A percentile compares a stretch with the other conserved stretches of the same genome.
These are phyloP conservation scores for Populus hybrid DNA, from an alignment of 441 rosid genomes.

Conservation along the genomic window DNA sequence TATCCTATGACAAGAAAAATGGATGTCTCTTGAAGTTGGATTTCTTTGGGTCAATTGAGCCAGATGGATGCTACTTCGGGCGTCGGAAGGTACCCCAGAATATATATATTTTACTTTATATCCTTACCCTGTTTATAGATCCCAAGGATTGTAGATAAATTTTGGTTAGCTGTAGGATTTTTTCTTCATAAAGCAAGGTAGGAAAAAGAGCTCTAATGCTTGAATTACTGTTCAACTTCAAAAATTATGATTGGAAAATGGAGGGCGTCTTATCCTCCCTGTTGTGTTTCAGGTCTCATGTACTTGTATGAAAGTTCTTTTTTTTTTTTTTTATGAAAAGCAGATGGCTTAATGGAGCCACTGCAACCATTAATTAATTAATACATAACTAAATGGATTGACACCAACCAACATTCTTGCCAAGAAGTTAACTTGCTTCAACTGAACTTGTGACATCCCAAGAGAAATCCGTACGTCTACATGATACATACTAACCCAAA, in stretches of 20 bases:
- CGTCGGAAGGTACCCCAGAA: slow-evolving; percentile 62
- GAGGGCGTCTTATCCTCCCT: not conserved
- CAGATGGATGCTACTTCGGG: slow-evolving; percentile 93
- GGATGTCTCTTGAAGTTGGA: slow-evolving; percentile 92
- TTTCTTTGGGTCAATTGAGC: slow-evolving; percentile 97
- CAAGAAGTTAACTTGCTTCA: not conserved
- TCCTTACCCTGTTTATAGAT: not conserved
- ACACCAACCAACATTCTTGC: not conserved
- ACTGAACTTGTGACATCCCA: not conserved
- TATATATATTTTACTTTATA: not conserved
- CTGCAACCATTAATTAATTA: not conserved
- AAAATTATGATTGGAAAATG: not conserved
- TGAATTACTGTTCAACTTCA: not conserved
- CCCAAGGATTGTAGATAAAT: not conserved
- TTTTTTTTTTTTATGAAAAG: not conserved
- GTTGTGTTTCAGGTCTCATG: not conserved
- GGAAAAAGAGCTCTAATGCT: not conserved
- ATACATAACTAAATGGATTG: not conserved
- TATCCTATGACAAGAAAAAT: slow-evolving; percentile 76
- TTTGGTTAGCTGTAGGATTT: not conserved
- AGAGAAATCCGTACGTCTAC: not conserved
- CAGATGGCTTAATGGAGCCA: not conserved
- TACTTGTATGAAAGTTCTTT: not conserved
- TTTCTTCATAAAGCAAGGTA: not conserved
- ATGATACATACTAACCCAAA: not conserved